Conservation (phyloP, 2,329 filamentous ascomycete species). For the Zasmidium citrigriseum region DNA sequence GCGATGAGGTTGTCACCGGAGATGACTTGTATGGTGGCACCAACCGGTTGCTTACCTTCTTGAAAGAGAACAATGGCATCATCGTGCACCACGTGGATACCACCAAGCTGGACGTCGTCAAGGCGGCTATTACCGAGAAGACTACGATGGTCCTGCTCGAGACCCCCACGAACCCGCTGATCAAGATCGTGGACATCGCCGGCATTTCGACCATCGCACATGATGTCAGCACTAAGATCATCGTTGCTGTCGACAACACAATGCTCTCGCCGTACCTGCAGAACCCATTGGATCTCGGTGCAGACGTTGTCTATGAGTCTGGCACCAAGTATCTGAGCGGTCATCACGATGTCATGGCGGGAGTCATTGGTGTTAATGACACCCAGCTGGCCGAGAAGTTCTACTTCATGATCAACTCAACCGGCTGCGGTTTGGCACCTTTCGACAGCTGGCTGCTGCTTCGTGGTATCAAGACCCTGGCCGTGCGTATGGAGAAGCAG, state of each 20-base stretch:
- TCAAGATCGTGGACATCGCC: conserved; percentile 94
- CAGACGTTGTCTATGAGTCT: conserved; percentile 95
- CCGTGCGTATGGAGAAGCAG: conserved; percentile 98
- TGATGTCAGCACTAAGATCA: conserved; percentile 71
- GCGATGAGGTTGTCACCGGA: conserved; percentile 95
- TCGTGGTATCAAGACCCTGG: conserved; percentile 92
- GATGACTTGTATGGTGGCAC: conserved; percentile 97
- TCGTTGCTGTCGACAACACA: conserved; percentile 96
- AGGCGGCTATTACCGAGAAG: conserved; percentile 69
- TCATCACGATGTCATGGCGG: conserved; percentile 98
- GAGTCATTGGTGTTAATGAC: conserved; percentile 91
- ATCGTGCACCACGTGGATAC: conserved; percentile 96
- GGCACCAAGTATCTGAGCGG: conserved; percentile 98
- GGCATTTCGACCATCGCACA: conserved; percentile 77
- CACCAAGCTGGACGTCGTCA: conserved; percentile 72
- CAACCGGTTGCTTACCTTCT: conserved; percentile 88
- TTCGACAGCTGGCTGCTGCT: conserved; percentile 97
- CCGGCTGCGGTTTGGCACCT: conserved; percentile 88
- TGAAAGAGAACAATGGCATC: conserved; percentile 86
- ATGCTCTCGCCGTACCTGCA: conserved; percentile 96
- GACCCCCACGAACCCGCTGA: conserved; percentile 94
- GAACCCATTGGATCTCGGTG: conserved; percentile 91
- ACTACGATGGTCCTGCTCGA: conserved; percentile 95
- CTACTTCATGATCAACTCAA: conserved; percentile 96
- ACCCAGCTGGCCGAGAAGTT: conserved; percentile 78